Base-by-base conservation (phyloP, 2,329 filamentous ascomycete species). In the Graphilbum sp. region DNA sequence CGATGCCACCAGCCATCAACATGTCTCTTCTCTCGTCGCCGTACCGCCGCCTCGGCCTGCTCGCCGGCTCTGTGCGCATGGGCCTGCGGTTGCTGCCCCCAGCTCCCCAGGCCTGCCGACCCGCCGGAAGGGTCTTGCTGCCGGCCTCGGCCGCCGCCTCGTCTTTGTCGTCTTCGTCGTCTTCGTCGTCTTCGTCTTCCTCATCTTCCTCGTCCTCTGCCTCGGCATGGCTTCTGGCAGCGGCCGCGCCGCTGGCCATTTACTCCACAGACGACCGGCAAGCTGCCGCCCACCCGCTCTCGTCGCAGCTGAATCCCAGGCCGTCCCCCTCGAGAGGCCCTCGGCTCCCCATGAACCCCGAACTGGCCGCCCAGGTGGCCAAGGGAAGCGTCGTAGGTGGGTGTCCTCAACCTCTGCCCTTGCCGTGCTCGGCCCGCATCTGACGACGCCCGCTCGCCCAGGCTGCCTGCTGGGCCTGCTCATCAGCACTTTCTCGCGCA, bases 401-500 rank as follows among this genome's bases (percentile, higher is more conserved):
- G 54, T 19, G 2, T 11, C 8, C 9, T 4, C 21, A 7, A 6
- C 17, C 24, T 13, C 4, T 49, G 17, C 12, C 20, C 23, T 25
- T 25, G n/a, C n/a, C n/a, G n/a, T n/a, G n/a, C n/a, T n/a, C n/a
- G n/a, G n/a, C n/a, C n/a, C n/a, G n/a, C n/a, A n/a, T n/a, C n/a
- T n/a, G n/a, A n/a, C n/a, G n/a, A n/a, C n/a, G n/a, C n/a, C n/a
- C n/a, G n/a, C n/a, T n/a, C n/a, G n/a, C n/a, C n/a, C 35, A 78
- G 75, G 77, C 16, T 70, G 81, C 39, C 48, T 68, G n/a, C 57
- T 67, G 3, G 79, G 79, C 2, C 49, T 87, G 24, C 58, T 77
- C 0, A 65, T 86, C 20, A 74, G 75, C 41, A 61, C 79, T 15
- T 84, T 87, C 54, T 84, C 78, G 9, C 73, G 72, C 51, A 72